Evolutionary conservation across 176 grass and related monocot species (phyloP).

Genomic region (Aegilops speltoides): DNA sequence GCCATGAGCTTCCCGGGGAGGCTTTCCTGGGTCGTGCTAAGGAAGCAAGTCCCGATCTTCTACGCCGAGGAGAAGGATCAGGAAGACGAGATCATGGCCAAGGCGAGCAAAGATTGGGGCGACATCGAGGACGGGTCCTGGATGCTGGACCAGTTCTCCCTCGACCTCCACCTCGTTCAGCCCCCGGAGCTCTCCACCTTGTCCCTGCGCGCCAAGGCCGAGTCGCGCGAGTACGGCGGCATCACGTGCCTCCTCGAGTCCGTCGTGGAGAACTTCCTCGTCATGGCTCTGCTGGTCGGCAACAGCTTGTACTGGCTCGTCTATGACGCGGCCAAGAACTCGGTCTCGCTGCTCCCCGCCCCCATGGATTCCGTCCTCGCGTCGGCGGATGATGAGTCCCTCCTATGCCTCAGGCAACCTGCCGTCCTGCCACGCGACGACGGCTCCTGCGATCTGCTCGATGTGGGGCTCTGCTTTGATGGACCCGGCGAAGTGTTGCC

Average conservation of each 20-base stretch:
- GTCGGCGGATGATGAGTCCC: neutral
- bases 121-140: neutral
- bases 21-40: neutral
- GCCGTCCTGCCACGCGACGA: neutral
- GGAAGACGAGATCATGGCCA: neutral
- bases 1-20: neutral
- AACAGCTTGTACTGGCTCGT: neutral
- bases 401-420: neutral
- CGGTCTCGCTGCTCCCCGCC: neutral
- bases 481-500: neutral
- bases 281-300: neutral
- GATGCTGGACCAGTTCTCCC: neutral
- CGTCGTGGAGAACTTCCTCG: neutral
- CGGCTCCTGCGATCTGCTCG: neutral
- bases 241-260: neutral
- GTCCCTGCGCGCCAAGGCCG: neutral
- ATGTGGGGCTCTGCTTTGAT: neutral
- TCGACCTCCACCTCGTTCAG: neutral
- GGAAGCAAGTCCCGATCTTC: neutral
- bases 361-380: neutral
- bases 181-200: slow-evolving; percentile 1
- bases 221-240: neutral
- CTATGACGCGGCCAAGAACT: slow-evolving; percentile 4
- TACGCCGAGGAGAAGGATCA: neutral
- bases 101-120: neutral